A percentile compares a stretch with the other conserved stretches of the same genome.
phyloP scores from a whole-genome alignment of 441 rosid species.

The Populus tomentosa region DNA sequence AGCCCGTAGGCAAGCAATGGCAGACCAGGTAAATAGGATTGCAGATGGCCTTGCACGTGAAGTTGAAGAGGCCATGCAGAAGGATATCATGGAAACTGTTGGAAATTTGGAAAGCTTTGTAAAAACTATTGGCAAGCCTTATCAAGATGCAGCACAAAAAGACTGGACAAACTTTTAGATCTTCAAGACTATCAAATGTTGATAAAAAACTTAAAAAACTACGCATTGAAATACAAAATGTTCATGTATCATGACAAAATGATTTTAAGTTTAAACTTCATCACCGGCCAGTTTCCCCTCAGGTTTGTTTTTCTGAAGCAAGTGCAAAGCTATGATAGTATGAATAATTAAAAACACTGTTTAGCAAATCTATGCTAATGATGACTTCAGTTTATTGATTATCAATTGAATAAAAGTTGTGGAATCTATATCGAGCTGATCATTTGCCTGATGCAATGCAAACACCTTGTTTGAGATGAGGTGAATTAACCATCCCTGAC shows the following conservation, averaged over 20 bases:
- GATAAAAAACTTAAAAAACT: conserved; percentile 41
- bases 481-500: background rate
- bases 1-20: conserved; percentile 52
- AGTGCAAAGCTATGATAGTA: background rate
- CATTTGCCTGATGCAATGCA: background rate
- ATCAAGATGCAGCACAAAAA: conserved; percentile 62
- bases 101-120: conserved; percentile 50
- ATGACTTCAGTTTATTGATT: too few relatives aligned
- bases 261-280: background rate
- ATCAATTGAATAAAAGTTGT: too few relatives aligned
- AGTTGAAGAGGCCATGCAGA: conserved; percentile 85
- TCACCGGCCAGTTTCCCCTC: background rate
- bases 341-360: background rate
- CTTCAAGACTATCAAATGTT: conserved; percentile 46
- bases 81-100: conserved; percentile 57
- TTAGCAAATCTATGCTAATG: background rate
- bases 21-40: conserved; percentile 59
- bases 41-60: conserved; percentile 65
- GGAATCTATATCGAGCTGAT: background rate
- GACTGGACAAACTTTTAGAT: conserved; percentile 48
- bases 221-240: conserved; percentile 71
- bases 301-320: too few relatives aligned
- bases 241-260: conserved; percentile 47
- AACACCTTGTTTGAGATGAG: background rate
- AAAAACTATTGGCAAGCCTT: conserved; percentile 55